Percentiles rank a stretch among this genome's conserved stretches.
Conservation (phyloP, 192 early-diverging fungal genomes). For the Backusella westeae region DNA sequence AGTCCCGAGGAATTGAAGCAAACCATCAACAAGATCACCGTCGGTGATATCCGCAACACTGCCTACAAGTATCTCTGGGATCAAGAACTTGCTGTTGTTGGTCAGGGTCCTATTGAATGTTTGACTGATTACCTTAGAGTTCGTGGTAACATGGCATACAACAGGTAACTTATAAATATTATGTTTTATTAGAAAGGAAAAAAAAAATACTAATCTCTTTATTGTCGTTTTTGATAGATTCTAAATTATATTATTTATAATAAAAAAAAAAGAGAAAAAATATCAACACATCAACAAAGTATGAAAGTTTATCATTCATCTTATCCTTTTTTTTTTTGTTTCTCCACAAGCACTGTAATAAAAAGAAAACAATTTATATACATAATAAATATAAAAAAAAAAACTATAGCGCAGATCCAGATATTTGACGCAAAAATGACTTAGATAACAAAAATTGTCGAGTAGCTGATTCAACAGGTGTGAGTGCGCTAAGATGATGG, state of each 20-base stretch:
- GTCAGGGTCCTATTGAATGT: conserved; percentile 87
- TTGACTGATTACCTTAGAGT: conserved; percentile 93
- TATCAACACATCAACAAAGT: background rate
- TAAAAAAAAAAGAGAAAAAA: conserved; percentile 10
- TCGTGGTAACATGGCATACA: conserved; percentile 83
- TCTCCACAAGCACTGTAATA: background rate
- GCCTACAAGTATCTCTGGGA: conserved; percentile 93
- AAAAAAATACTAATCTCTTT: background rate
- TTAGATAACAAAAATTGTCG: background rate
- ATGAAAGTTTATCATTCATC: background rate
- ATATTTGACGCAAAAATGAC: background rate
- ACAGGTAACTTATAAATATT: conserved; percentile 45
- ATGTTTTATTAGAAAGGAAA: background rate
- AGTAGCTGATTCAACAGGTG: background rate
- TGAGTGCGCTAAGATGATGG: background rate
- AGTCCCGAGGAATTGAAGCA: conserved; percentile 87
- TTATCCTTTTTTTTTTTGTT: conserved; percentile 7
- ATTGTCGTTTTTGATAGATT: conserved; percentile 1
- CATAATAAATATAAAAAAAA: background rate
- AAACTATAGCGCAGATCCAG: background rate
- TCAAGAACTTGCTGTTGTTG: conserved; percentile 75
- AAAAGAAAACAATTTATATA: conserved; percentile 1
- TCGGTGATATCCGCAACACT: conserved; percentile 79
- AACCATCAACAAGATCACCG: conserved; percentile 81
- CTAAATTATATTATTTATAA: conserved; percentile 9